These are phyloP conservation scores for Citrus sp. DNA, from an alignment of 345 rosid species.

Conservation along the genomic window DNA sequence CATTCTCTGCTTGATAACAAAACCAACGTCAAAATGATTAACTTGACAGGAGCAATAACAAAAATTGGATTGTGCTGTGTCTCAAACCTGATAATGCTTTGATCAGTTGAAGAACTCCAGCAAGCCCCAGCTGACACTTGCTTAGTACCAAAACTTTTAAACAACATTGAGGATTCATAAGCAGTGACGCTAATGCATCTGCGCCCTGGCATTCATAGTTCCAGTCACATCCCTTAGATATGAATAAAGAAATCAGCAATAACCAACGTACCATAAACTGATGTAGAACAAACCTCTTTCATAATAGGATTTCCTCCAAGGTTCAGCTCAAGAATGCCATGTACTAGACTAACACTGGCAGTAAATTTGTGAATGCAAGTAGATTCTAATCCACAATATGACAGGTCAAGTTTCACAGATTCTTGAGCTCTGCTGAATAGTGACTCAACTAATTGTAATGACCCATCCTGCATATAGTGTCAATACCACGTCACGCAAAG, in stretches of 20 bases:
- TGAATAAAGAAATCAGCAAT: neutral
- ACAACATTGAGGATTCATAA: conserved; percentile 55
- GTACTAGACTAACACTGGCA: conserved; percentile 28
- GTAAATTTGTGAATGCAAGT: conserved; percentile 39
- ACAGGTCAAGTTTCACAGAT: conserved; percentile 69
- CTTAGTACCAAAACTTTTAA: conserved; percentile 56
- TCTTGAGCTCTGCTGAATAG: conserved; percentile 49
- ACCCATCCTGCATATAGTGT: conserved; percentile 56
- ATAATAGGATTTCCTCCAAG: conserved; percentile 69
- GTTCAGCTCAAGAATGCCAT: conserved; percentile 62
- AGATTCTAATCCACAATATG: conserved; percentile 59
- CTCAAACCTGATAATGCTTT: conserved; percentile 70
- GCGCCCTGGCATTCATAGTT: conserved; percentile 58
- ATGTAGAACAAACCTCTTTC: conserved; percentile 57
- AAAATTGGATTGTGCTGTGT: conserved; percentile 1
- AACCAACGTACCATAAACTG: neutral
- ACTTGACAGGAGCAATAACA: neutral
- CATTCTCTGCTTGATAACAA: conserved; percentile 46
- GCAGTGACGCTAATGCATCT: conserved; percentile 53
- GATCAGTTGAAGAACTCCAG: conserved; percentile 59
- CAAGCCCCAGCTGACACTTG: conserved; percentile 74
- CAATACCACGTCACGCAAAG: conserved; percentile 13
- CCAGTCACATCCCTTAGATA: conserved; percentile 10
- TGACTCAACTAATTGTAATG: conserved; percentile 53
- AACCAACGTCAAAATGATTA: neutral